A percentile compares a stretch with the other conserved stretches of the same genome.
Evolutionary conservation across 805 yeast genomes (phyloP).

Genomic region (Sporopachydermia quercuum): DNA sequence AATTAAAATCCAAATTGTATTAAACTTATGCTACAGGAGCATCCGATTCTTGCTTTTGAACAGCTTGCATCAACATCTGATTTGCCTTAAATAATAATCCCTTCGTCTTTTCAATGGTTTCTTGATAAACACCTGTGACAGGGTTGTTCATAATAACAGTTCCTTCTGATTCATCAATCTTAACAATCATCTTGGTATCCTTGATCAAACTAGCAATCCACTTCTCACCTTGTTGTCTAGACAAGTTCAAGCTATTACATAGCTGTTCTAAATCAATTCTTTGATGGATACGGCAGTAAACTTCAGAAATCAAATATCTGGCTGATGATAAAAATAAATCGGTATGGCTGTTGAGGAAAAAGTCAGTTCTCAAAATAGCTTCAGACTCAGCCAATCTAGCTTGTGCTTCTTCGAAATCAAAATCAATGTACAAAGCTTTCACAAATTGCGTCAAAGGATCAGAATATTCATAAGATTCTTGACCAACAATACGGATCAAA

Average conservation of each 20-base stretch:
- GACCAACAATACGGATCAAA: constrained; percentile 38
- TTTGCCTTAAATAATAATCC: constrained; percentile 44
- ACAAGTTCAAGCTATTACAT: constrained; percentile 28
- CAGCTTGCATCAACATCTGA: constrained; percentile 35
- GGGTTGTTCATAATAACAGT: constrained; percentile 40
- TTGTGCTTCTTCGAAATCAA: constrained; percentile 40
- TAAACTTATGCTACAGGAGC: not conserved
- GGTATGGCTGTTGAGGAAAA: constrained; percentile 32
- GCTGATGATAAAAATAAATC: constrained; percentile 30
- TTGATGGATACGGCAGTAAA: constrained; percentile 38
- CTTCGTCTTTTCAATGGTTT: constrained; percentile 54
- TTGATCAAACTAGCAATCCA: constrained; percentile 36
- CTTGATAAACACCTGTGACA: constrained; percentile 44
- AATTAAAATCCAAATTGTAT: not conserved
- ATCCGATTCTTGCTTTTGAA: constrained; percentile 17
- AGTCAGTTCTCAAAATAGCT: constrained; percentile 36
- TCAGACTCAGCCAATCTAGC: constrained; percentile 32
- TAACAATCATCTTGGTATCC: constrained; percentile 37
- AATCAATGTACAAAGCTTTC: constrained; percentile 38
- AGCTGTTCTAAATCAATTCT: constrained; percentile 30
- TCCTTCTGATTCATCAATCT: constrained; percentile 36
- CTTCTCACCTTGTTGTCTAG: constrained; percentile 32
- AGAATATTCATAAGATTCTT: constrained; percentile 47
- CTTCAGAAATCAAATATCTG: constrained; percentile 35
- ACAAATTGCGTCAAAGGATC: constrained; percentile 51